Evolutionary conservation across 2,329 filamentous ascomycete species (phyloP).

Genomic region (Sporothrix phasma): DNA sequence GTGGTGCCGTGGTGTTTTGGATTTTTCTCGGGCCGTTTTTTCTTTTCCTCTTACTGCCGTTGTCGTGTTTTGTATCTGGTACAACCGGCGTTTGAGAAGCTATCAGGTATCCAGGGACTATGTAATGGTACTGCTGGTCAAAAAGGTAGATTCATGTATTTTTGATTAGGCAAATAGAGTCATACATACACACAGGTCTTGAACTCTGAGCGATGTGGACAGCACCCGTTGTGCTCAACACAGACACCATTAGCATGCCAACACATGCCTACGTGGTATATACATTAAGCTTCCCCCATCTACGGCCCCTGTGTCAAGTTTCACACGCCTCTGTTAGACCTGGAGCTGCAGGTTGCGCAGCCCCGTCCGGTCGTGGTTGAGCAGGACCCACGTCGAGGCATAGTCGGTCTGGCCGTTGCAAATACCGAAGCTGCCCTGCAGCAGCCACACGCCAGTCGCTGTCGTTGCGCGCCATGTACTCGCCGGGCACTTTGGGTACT

Average conservation of each 20-base stretch:
- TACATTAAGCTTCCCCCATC: neutral
- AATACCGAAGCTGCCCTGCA: constrained; percentile 50
- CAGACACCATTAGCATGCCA: neutral
- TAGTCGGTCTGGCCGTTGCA: constrained; percentile 39
- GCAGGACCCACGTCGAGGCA: constrained; percentile 42
- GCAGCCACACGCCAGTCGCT: constrained; percentile 50
- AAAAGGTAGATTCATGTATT: too few species aligned
- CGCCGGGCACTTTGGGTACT: constrained; percentile 43
- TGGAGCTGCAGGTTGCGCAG: constrained; percentile 31
- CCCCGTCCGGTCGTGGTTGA: constrained; percentile 29
- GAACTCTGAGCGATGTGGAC: neutral
- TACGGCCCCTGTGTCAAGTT: constrained; percentile 29
- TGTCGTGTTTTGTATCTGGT: too few species aligned
- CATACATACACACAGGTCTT: neutral
- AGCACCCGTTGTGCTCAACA: neutral
- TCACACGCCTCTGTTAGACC: constrained; percentile 31
- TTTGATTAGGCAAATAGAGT: too few species aligned
- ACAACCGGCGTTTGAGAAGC: neutral
- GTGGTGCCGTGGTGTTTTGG: neutral
- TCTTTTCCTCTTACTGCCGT: neutral
- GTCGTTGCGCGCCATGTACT: constrained; percentile 45
- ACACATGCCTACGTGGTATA: neutral
- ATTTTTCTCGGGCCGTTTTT: neutral
- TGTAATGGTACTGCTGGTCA: too few species aligned
- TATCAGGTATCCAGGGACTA: too few species aligned